These are phyloP conservation scores for Parietaria judaica DNA, from an alignment of 306 rosid species.

Conservation along the genomic window DNA sequence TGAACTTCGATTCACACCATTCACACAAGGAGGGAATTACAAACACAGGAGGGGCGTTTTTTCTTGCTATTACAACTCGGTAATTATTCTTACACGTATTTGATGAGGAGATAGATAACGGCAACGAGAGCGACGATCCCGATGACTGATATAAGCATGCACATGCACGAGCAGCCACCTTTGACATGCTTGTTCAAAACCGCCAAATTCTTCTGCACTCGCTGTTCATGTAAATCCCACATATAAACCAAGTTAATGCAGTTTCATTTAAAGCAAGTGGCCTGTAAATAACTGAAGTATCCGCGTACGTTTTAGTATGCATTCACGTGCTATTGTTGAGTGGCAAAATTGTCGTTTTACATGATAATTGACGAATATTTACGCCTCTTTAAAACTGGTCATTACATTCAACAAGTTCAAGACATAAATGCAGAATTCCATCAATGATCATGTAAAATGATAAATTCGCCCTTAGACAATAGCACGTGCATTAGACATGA, in stretches of 20 bases:
- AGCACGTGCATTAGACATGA: no score
- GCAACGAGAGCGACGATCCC: conserved; percentile 68
- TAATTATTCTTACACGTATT: conserved; percentile 47
- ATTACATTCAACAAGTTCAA: no score
- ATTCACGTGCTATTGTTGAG: neutral
- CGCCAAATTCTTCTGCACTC: conserved; percentile 93
- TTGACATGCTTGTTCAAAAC: conserved; percentile 70
- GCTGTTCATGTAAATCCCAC: conserved; percentile 40
- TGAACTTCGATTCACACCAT: conserved; percentile 16
- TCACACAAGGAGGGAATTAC: neutral
- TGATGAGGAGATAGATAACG: conserved; percentile 58
- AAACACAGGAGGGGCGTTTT: conserved; percentile 1
- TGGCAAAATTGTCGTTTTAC: no score
- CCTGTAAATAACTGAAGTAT: no score
- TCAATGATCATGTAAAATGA: no score
- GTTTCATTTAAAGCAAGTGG: no score
- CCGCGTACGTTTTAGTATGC: neutral
- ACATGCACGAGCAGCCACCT: conserved; percentile 93
- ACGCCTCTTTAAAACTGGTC: no score
- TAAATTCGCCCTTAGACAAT: no score
- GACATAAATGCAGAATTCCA: no score
- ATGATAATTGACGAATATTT: no score
- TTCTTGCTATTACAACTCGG: conserved; percentile 4
- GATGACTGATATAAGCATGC: conserved; percentile 63
- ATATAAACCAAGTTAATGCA: conserved; percentile 5